Conservation (phyloP, 2,329 filamentous ascomycete genomes). For the Colletotrichum lini region DNA sequence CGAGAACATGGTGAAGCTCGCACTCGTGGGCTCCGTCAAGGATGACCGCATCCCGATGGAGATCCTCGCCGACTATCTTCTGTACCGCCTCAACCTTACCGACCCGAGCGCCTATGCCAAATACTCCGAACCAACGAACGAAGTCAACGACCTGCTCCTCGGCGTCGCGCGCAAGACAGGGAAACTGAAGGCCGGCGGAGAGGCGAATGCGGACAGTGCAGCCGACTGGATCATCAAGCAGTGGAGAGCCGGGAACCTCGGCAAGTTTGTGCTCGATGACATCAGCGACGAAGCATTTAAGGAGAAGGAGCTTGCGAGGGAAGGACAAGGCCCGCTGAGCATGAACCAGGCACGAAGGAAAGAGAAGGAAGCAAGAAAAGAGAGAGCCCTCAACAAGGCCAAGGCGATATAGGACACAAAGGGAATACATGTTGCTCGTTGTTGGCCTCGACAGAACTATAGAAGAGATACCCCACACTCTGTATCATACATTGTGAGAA, state of each 20-base stretch:
- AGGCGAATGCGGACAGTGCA: constrained; percentile 78
- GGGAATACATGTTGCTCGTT: neutral
- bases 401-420: constrained; percentile 26
- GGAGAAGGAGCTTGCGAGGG: constrained; percentile 62
- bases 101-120: constrained; percentile 73
- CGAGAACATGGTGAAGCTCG: constrained; percentile 95
- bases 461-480: constrained; percentile 39
- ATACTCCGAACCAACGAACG: constrained; percentile 84
- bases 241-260: constrained; percentile 84
- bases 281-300: constrained; percentile 72
- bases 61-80: constrained; percentile 89
- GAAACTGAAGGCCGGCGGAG: constrained; percentile 80
- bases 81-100: constrained; percentile 84
- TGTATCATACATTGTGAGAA: constrained; percentile 33
- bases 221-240: constrained; percentile 86
- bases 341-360: constrained; percentile 78
- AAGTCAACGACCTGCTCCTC: constrained; percentile 80
- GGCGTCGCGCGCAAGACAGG: constrained; percentile 82
- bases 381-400: constrained; percentile 46
- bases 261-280: constrained; percentile 84
- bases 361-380: constrained; percentile 71
- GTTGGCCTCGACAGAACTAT: neutral
- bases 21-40: constrained; percentile 91
- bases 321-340: constrained; percentile 66
- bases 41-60: constrained; percentile 85